Conservation (phyloP, 1,139 yeast genomes). For the Saccharomycopsis hybrid region DNA sequence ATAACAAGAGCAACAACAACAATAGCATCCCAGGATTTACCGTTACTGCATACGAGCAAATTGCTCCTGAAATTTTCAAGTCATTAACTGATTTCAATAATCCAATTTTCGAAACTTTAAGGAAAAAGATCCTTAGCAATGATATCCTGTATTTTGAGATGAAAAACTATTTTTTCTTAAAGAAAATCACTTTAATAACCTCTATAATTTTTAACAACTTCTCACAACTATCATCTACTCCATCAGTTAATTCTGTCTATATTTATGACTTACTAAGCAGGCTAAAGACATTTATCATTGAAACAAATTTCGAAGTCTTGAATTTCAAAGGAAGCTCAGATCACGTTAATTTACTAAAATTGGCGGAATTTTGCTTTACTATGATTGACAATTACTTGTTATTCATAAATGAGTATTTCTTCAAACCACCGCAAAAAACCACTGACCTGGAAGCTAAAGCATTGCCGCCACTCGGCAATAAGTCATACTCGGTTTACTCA, state of each 20-base stretch:
- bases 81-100: slow-evolving; percentile 15
- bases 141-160: slow-evolving; percentile 36
- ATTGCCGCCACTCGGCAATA: slow-evolving; percentile 20
- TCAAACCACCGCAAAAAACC: slow-evolving; percentile 17
- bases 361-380: slow-evolving; percentile 25
- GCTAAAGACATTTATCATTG: slow-evolving; percentile 36
- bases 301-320: slow-evolving; percentile 27
- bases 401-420: slow-evolving; percentile 20
- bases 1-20: not conserved
- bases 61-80: slow-evolving; percentile 15
- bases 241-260: slow-evolving; percentile 32
- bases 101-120: slow-evolving; percentile 13
- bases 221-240: slow-evolving; percentile 29
- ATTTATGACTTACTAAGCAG: slow-evolving; percentile 30
- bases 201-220: slow-evolving; percentile 29
- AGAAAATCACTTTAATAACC: slow-evolving; percentile 27
- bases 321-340: slow-evolving; percentile 1
- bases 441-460: not conserved
- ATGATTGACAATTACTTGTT: slow-evolving; percentile 23
- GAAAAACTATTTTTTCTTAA: slow-evolving; percentile 34
- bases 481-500: slow-evolving; percentile 13
- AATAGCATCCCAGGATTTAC: slow-evolving; percentile 7
- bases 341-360: slow-evolving; percentile 5
- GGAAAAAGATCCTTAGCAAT: slow-evolving; percentile 31
- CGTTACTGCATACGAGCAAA: slow-evolving; percentile 11